Percentiles rank a stretch among this genome's conserved stretches.
These are phyloP conservation scores for Glebionis coronaria DNA, from an alignment of 129 eudicot species.

Conservation along the genomic window DNA sequence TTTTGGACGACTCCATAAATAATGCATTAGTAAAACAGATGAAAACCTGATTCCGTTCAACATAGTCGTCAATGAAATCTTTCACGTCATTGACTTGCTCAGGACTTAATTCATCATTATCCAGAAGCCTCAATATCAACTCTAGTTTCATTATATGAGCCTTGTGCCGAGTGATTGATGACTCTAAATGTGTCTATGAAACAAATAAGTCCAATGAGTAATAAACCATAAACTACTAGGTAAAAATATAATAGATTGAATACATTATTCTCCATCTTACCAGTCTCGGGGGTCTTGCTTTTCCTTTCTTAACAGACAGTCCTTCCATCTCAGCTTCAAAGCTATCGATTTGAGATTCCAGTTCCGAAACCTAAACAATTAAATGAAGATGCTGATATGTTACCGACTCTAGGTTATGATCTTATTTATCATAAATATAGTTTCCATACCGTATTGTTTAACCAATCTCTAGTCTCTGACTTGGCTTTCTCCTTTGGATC, in stretches of 20 bases:
- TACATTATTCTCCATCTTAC: constrained; percentile 35
- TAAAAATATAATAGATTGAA: neutral
- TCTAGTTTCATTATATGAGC: constrained; percentile 97
- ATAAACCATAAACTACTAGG: neutral
- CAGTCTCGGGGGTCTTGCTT: constrained; percentile 96
- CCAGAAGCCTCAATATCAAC: constrained; percentile 86
- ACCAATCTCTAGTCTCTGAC: constrained; percentile 98
- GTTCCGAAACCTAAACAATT: constrained; percentile 74
- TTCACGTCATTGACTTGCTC: constrained; percentile 97
- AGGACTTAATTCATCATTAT: constrained; percentile 95
- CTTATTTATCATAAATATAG: constrained; percentile 6
- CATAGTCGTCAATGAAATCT: constrained; percentile 96
- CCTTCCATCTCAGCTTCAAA: constrained; percentile 99
- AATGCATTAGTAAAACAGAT: neutral
- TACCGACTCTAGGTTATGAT: neutral
- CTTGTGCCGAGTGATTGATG: constrained; percentile 93
- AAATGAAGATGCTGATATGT: constrained; percentile 19
- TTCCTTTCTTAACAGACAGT: constrained; percentile 92
- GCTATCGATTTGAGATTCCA: constrained; percentile 92
- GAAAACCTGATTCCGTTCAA: constrained; percentile 95
- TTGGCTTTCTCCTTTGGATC: constrained; percentile 98
- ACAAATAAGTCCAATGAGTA: neutral
- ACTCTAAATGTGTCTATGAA: constrained; percentile 80
- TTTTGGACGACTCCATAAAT: neutral
- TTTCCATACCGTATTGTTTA: constrained; percentile 86